Conservation (phyloP, 2,329 filamentous ascomycete genomes). For the Scedosporium boydii region DNA sequence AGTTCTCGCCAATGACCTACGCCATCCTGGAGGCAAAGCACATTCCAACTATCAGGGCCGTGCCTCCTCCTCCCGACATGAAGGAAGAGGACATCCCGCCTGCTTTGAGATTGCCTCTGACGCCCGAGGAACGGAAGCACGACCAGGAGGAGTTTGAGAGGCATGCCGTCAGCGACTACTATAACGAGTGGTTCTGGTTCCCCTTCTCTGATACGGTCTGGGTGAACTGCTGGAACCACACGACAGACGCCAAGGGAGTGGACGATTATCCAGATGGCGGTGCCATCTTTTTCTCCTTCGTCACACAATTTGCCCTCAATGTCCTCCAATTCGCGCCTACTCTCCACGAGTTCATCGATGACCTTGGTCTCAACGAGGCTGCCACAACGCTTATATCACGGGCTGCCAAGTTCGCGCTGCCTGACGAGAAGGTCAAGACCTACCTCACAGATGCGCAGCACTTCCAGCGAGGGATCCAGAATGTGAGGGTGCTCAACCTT, state of each 20-base stretch:
- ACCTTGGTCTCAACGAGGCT: constrained; percentile 9
- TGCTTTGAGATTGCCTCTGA: constrained; percentile 23
- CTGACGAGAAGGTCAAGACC: constrained; percentile 9
- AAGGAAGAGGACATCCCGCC: constrained; percentile 24
- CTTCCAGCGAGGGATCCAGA: constrained; percentile 36
- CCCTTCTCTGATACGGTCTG: constrained; percentile 32
- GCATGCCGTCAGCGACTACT: constrained; percentile 29
- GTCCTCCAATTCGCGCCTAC: constrained; percentile 11
- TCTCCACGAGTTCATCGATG: constrained; percentile 16
- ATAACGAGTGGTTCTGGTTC: constrained; percentile 42
- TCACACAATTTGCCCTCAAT: constrained; percentile 14
- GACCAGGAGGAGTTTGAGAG: constrained; percentile 27
- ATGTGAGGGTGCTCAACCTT: constrained; percentile 33
- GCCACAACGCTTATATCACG: constrained; percentile 22
- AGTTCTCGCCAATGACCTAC: constrained; percentile 36
- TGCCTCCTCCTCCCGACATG: constrained; percentile 28
- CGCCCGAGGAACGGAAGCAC: constrained; percentile 19
- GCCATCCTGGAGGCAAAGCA: constrained; percentile 35
- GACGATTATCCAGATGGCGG: constrained; percentile 25
- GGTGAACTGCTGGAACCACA: constrained; percentile 36
- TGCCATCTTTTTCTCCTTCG: constrained; percentile 22
- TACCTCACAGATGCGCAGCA: constrained; percentile 30
- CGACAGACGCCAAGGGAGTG: constrained; percentile 18
- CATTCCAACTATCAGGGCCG: constrained; percentile 28
- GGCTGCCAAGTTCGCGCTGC: constrained; percentile 20